Percentiles rank a stretch among this genome's conserved stretches.
Conservation (phyloP, 2,329 filamentous ascomycete genomes). For the Epichloe uncinata region DNA sequence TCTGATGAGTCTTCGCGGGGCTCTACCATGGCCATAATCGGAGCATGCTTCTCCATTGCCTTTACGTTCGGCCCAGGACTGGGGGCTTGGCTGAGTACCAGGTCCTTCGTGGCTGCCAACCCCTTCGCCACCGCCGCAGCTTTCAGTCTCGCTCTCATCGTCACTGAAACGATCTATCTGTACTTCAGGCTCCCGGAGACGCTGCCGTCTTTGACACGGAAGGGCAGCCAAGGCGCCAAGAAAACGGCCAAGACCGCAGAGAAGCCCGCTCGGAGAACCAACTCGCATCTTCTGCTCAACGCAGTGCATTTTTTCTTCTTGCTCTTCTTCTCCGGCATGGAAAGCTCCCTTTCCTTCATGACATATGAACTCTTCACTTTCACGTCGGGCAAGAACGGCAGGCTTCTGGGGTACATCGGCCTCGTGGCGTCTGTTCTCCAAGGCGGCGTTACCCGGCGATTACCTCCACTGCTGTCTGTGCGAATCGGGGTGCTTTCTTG, state of each 20-base stretch:
- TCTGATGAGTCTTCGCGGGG: slow-evolving; percentile 75
- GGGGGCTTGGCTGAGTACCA: slow-evolving; percentile 65
- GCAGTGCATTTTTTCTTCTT: slow-evolving; percentile 80
- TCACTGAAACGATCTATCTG: slow-evolving; percentile 77
- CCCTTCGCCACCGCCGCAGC: slow-evolving; percentile 88
- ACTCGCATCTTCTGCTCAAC: slow-evolving; percentile 74
- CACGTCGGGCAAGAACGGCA: slow-evolving; percentile 65
- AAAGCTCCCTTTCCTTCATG: slow-evolving; percentile 95
- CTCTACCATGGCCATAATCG: slow-evolving; percentile 90
- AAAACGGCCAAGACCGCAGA: slow-evolving; percentile 10
- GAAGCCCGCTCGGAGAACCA: slow-evolving; percentile 44
- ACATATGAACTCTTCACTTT: slow-evolving; percentile 89
- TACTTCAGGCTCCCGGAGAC: slow-evolving; percentile 82
- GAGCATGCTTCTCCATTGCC: slow-evolving; percentile 90
- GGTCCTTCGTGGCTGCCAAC: slow-evolving; percentile 69
- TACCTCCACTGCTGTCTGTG: slow-evolving; percentile 69
- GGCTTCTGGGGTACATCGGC: slow-evolving; percentile 79
- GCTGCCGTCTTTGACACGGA: slow-evolving; percentile 44
- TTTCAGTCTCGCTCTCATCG: slow-evolving; percentile 72
- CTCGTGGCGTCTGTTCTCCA: slow-evolving; percentile 86
- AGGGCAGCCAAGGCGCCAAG: slow-evolving; percentile 15
- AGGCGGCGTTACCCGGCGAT: slow-evolving; percentile 71
- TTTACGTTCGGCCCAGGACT: slow-evolving; percentile 94
- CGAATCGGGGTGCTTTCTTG: slow-evolving; percentile 68
- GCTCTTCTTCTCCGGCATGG: slow-evolving; percentile 95